These are phyloP conservation scores for Zoysia japonica DNA, from an alignment of 176 grass and related monocot species.

Conservation along the genomic window DNA sequence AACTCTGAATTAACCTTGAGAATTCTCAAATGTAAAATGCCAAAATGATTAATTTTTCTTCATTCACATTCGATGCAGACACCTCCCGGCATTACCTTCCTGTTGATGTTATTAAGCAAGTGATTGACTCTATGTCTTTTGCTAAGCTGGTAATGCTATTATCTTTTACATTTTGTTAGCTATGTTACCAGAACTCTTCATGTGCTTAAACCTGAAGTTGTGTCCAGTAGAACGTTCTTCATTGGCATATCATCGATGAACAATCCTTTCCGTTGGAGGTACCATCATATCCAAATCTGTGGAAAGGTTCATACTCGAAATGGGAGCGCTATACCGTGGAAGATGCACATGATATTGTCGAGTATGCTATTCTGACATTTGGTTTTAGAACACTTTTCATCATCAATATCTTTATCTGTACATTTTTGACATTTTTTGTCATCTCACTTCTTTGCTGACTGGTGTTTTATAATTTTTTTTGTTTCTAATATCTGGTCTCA, in stretches of 20 bases:
- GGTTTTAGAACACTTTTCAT: conserved; percentile 4
- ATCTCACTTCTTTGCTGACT: conserved; percentile 23
- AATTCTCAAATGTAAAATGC: background rate
- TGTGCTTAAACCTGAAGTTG: conserved; percentile 55
- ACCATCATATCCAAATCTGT: conserved; percentile 84
- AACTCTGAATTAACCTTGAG: background rate
- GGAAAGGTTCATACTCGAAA: conserved; percentile 87
- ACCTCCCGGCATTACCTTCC: conserved; percentile 89
- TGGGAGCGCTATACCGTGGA: conserved; percentile 81
- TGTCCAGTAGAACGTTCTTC: conserved; percentile 99
- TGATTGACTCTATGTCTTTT: conserved; percentile 94
- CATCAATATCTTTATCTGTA: conserved; percentile 18
- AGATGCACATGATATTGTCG: conserved; percentile 85
- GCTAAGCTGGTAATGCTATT: conserved; percentile 82
- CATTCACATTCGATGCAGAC: conserved; percentile 54
- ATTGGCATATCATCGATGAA: conserved; percentile 98
- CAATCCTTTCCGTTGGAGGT: conserved; percentile 94
- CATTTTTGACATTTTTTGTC: background rate
- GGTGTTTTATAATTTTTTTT: conserved; percentile 40
- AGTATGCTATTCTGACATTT: conserved; percentile 53
- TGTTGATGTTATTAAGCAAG: conserved; percentile 82
- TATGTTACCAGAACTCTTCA: conserved; percentile 26
- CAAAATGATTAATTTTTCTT: conserved; percentile 25
- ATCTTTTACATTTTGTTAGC: conserved; percentile 9
- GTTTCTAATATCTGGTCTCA: conserved; percentile 23